Percentiles rank a stretch among this genome's conserved stretches.
These are phyloP conservation scores for Xylaria hypoxylon DNA, from an alignment of 2,329 filamentous ascomycete genomes.

Conservation along the genomic window DNA sequence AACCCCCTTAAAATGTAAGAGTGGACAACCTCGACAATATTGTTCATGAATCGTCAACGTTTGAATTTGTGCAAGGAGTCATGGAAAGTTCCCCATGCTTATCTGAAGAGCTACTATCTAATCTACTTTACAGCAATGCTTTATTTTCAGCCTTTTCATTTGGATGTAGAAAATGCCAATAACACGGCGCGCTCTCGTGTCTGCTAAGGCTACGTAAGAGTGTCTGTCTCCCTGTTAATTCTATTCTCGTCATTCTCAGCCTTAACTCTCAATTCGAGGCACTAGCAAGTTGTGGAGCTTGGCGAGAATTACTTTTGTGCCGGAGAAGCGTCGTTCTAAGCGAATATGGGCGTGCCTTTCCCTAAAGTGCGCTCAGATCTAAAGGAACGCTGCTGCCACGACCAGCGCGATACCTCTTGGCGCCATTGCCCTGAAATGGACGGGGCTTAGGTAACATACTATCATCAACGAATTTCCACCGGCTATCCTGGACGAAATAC, in stretches of 20 bases:
- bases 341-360: conserved; percentile 25
- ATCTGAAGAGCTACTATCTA: conserved; percentile 29
- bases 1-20: neutral
- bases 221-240: neutral
- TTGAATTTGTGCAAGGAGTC: conserved; percentile 12
- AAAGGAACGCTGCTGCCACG: conserved; percentile 94
- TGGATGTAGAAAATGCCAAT: neutral
- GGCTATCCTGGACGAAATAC: conserved; percentile 76
- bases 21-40: neutral
- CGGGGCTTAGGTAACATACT: conserved; percentile 85
- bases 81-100: conserved; percentile 2
- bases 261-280: neutral
- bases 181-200: neutral
- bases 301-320: conserved; percentile 9
- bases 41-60: conserved; percentile 17
- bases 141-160: conserved; percentile 6
- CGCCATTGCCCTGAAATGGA: conserved; percentile 75
- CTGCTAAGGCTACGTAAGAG: neutral
- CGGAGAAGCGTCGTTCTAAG: conserved; percentile 25
- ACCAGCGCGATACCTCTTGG: conserved; percentile 87
- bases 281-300: neutral
- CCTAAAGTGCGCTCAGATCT: conserved; percentile 74
- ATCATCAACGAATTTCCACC: conserved; percentile 91
- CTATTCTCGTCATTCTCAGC: neutral
- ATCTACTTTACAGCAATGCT: conserved; percentile 32